Evolutionary conservation across 352 stramenopile genomes (phyloP), one percentile per base, ranked within the genome.

Genomic region (Pythium coloratum): DNA sequence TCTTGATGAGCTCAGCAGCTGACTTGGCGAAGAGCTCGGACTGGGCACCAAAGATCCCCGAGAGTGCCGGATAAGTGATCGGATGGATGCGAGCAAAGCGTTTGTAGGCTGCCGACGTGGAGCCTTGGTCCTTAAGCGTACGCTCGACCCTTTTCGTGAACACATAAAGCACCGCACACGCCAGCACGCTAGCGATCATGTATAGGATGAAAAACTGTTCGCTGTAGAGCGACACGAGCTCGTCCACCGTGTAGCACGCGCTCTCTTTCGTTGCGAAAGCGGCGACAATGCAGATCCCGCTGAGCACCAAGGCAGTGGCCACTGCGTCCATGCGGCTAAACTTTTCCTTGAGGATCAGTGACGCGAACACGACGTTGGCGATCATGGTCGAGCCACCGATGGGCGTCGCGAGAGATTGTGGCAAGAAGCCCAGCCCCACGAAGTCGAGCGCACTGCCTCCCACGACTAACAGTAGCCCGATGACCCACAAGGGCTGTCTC

Each of bases 1-100:
- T 91, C 62, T 95, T 96, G 55, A 96, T 71, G 32, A 96, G 81
- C 66, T 96, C 88, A 0, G 82, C 84, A 6, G 84, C 78, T 1
- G 83, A 92, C 69, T 96, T 96, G 51, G 88, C 85, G 47, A 93
- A 95, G 10, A 96, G 72, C 9, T 94, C 77, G 0, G 83, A 92
- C 64, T 95, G 88, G 3, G 86, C 88, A 2, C 86, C 88, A 59
- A 92, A 92, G 26, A 91, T 81, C 0, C 86, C 88, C 2, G 79
- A 90, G 4, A 96, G 67, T 12, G 86, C 80, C 0, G 88, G 86
- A 63, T 88, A 94, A 26, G 73, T 82, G 12, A 96, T 63, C 14
- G 87, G 80, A 59, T 95, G 85, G 4, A 91, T 58, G 61, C 82
- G 40, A 6, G 68, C 66, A 55, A 85, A 91, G 10, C 73, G 72